Evolutionary conservation across 345 rosid species (phyloP).

Genomic region (Cardamine resedifolia): DNA sequence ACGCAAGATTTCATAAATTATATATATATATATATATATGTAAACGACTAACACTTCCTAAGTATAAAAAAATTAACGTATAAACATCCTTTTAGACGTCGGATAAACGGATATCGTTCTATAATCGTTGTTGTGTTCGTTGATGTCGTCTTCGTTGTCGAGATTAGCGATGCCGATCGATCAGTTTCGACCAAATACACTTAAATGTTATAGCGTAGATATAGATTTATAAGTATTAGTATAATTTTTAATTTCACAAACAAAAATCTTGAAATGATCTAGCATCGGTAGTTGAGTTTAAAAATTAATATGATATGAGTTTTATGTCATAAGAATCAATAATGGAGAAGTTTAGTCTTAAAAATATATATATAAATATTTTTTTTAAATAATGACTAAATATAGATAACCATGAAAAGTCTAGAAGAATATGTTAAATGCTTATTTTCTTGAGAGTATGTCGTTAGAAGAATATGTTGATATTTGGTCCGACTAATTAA

Average conservation of each 20-base stretch:
- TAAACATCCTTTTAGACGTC: background rate
- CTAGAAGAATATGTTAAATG: background rate
- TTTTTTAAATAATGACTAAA: background rate
- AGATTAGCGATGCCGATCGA: background rate
- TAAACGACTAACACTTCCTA: background rate
- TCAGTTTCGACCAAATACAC: background rate
- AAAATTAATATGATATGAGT: background rate
- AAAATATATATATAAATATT: background rate
- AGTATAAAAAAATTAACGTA: too few relatives aligned
- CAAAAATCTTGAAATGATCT: background rate
- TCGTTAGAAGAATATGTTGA: slow-evolving; percentile 21
- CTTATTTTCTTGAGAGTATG: slow-evolving; percentile 4
- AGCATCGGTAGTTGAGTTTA: background rate
- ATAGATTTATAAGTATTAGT: too few relatives aligned
- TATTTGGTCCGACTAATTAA: slow-evolving; percentile 21
- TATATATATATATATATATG: too few relatives aligned
- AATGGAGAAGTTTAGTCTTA: background rate
- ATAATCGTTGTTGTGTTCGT: background rate
- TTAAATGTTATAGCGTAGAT: background rate
- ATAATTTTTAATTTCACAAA: background rate
- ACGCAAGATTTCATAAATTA: background rate
- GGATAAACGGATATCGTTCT: background rate
- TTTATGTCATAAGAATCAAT: background rate
- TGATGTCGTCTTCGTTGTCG: background rate
- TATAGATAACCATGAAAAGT: background rate